Percentiles rank a stretch among this genome's conserved stretches.
phyloP scores from a whole-genome alignment of 2,329 filamentous ascomycete species.

The Pseudocercospora musae region DNA sequence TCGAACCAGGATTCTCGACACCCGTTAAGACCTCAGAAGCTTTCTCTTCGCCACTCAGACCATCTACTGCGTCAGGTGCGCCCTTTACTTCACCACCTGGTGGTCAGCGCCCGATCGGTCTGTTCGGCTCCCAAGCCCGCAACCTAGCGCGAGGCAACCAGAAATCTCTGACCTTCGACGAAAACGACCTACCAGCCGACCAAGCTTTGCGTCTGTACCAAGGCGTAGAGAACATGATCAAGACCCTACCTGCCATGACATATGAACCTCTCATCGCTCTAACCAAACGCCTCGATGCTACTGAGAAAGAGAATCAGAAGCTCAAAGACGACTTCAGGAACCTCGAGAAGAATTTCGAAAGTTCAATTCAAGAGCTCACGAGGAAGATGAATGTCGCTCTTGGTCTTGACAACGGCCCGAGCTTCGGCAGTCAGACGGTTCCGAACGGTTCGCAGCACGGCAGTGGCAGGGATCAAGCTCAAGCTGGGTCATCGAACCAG shows the following conservation, averaged over 20 bases:
- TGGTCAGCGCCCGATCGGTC: neutral
- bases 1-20: neutral
- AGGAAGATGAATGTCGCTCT: neutral
- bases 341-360: neutral
- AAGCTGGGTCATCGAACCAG: neutral
- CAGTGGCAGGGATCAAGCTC: neutral
- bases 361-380: neutral
- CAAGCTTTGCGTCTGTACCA: neutral
- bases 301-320: neutral
- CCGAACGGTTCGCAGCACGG: neutral
- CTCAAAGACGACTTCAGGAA: neutral
- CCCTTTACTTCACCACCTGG: neutral
- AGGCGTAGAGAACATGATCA: neutral
- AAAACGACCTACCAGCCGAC: neutral
- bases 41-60: neutral
- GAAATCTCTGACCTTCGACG: neutral
- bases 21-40: neutral
- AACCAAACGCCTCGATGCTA: neutral
- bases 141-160: conserved; percentile 5
- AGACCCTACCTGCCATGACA: neutral
- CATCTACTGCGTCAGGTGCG: neutral
- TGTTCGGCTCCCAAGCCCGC: conserved; percentile 16
- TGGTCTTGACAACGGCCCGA: neutral
- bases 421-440: neutral
- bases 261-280: neutral